Base-by-base conservation (phyloP, 805 yeast genomes). In the Barnettozyma pratensis region DNA sequence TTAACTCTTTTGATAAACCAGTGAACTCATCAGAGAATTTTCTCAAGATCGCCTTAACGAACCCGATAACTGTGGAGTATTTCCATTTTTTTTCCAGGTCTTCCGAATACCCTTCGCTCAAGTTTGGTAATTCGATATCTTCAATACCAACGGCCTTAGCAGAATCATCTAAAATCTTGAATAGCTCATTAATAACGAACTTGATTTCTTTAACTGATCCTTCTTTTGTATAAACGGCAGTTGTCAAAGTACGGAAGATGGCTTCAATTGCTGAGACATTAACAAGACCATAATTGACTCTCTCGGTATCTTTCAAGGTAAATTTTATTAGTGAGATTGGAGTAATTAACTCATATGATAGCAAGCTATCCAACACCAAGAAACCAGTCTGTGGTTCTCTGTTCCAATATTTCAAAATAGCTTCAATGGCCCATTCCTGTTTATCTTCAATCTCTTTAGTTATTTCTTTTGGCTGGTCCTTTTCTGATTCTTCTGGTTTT, bases 321-420 rank as follows among this genome's bases (percentile, higher is more conserved):
- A 70, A 72, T 38, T 70, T 62, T 35, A 80, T 61, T 37, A 79
- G 61, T n/a, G 75, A 64, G 25, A 55, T 54, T 3, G 75, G 61
- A 5, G 67, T 54, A 4, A 83, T 56, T 26, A 83, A 62, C 3
- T 70, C 75, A 45, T 70, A 70, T 28, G 71, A 68, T 46, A 72
- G 70, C 50, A 85, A 68, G 45, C 76, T 73, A 52, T 79, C 81
- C 38, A 80, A 62, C 9, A 85, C 76, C 49, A 83, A 67, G 48
- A 72, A 78, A 1, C 87, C 94, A 46, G 80, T 78, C 58, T 82
- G 77, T 1, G 86, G 83, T 49, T 82, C 80, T 41, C 71, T 69
- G 49, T 74, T 73, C 94, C 95, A 86, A 58, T 76, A 80, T 42
- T 77, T 68, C 37, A 86, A 59, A 3, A 84, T 79, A 2, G 83